These are phyloP conservation scores for Pythium periplocum DNA, from an alignment of 352 stramenopile species.

Conservation along the genomic window DNA sequence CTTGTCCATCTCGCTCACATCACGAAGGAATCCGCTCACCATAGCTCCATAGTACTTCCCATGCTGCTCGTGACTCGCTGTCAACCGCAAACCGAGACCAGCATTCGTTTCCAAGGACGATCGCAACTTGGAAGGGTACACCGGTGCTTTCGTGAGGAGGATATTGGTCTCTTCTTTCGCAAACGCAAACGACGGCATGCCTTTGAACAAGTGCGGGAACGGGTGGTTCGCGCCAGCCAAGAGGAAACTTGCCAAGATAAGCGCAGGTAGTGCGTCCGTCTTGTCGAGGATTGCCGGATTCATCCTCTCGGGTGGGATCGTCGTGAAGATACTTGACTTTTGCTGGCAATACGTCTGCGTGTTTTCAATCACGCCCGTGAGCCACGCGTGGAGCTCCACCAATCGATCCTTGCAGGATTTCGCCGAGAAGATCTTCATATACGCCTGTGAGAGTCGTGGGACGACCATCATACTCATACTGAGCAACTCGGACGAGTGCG, in stretches of 20 bases:
- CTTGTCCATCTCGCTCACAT: constrained; percentile 50
- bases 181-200: constrained; percentile 67
- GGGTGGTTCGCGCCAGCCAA: constrained; percentile 68
- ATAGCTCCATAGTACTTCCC: constrained; percentile 59
- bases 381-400: constrained; percentile 66
- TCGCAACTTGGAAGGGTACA: constrained; percentile 64
- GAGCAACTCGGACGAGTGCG: constrained; percentile 52
- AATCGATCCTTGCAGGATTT: constrained; percentile 76
- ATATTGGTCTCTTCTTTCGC: constrained; percentile 71
- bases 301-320: neutral
- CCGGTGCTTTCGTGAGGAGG: constrained; percentile 35
- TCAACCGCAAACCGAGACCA: constrained; percentile 54
- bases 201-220: constrained; percentile 62
- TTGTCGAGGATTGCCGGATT: constrained; percentile 17
- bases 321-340: constrained; percentile 5
- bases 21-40: constrained; percentile 61
- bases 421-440: constrained; percentile 77
- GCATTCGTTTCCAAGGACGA: constrained; percentile 49
- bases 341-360: constrained; percentile 54
- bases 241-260: constrained; percentile 65
- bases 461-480: constrained; percentile 47
- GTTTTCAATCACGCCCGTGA: constrained; percentile 57
- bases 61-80: constrained; percentile 53
- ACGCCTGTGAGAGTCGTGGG: constrained; percentile 62
- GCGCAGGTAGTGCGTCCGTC: constrained; percentile 34